These are phyloP conservation scores for Phaeophleospora eucalypticola DNA, from an alignment of 2,329 filamentous ascomycete genomes.

Conservation along the genomic window DNA sequence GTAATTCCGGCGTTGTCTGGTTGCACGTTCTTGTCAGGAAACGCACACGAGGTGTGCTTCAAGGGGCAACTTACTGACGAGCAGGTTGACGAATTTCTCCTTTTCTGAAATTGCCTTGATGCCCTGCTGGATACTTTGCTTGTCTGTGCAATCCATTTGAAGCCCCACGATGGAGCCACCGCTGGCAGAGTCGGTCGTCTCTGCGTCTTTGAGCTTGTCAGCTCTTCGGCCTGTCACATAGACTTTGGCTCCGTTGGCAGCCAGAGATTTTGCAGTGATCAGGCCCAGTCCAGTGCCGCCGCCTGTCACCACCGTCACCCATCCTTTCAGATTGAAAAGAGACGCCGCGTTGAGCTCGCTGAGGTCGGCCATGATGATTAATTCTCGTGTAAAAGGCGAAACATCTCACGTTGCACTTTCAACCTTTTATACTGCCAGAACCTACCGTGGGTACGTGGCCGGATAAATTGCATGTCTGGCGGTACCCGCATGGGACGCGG, in stretches of 20 bases:
- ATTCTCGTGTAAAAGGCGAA: neutral
- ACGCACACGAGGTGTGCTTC: neutral
- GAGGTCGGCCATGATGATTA: conserved; percentile 25
- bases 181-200: conserved; percentile 53
- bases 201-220: conserved; percentile 42
- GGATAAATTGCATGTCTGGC: conserved; percentile 1
- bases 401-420: neutral
- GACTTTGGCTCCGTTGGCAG: conserved; percentile 46
- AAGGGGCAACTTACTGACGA: conserved; percentile 21
- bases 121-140: conserved; percentile 25
- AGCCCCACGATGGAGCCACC: conserved; percentile 51
- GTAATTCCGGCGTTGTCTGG: conserved; percentile 29
- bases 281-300: conserved; percentile 46
- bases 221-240: conserved; percentile 46
- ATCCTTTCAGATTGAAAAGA: conserved; percentile 39
- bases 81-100: conserved; percentile 31
- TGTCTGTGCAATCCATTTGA: conserved; percentile 33
- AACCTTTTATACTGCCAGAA: neutral
- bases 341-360: conserved; percentile 20
- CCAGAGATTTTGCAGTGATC: conserved; percentile 46
- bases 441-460: neutral
- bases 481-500: conserved; percentile 2
- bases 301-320: conserved; percentile 42
- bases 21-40: neutral
- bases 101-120: conserved; percentile 26